phyloP scores from a whole-genome alignment of 768 basidiomycete species.

The Naganishia kalamii region DNA sequence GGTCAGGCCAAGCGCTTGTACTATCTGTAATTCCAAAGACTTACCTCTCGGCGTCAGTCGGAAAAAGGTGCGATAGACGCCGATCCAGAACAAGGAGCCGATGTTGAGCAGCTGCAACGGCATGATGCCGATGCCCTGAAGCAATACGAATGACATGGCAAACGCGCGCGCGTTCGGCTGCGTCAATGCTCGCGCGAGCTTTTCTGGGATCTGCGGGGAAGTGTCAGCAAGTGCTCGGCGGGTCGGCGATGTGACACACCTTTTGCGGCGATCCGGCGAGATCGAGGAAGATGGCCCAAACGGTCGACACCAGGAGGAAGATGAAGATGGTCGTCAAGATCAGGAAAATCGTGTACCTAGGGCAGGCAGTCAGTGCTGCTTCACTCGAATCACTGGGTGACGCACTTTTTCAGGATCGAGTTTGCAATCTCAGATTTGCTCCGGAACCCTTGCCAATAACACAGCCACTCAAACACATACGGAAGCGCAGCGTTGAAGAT shows the following conservation, averaged over 20 bases:
- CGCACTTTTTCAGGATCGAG: constrained; percentile 81
- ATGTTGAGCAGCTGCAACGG: constrained; percentile 89
- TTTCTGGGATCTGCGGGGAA: constrained; percentile 63
- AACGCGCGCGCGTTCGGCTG: constrained; percentile 54
- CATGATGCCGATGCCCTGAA: constrained; percentile 80
- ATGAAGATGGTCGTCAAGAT: constrained; percentile 89
- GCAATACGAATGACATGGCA: constrained; percentile 52
- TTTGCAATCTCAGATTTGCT: constrained; percentile 92
- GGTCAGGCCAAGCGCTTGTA: background rate
- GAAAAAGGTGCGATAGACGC: constrained; percentile 65
- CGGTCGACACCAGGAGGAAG: constrained; percentile 83
- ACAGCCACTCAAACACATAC: constrained; percentile 78
- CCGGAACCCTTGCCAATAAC: constrained; percentile 82
- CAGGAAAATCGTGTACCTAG: constrained; percentile 86
- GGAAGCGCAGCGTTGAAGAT: constrained; percentile 81
- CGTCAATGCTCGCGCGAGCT: constrained; percentile 75
- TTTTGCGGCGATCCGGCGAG: constrained; percentile 88
- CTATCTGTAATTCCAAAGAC: constrained; percentile 18
- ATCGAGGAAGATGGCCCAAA: constrained; percentile 84
- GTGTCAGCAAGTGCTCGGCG: background rate
- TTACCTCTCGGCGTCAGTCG: constrained; percentile 86
- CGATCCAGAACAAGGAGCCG: constrained; percentile 74
- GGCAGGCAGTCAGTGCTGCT: background rate
- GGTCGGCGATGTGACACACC: constrained; percentile 27
- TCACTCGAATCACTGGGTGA: constrained; percentile 16